A percentile compares a stretch with the other conserved stretches of the same genome.
phyloP scores from a whole-genome alignment of 2,329 filamentous ascomycete species.

The Aspergillus eucalypticola region DNA sequence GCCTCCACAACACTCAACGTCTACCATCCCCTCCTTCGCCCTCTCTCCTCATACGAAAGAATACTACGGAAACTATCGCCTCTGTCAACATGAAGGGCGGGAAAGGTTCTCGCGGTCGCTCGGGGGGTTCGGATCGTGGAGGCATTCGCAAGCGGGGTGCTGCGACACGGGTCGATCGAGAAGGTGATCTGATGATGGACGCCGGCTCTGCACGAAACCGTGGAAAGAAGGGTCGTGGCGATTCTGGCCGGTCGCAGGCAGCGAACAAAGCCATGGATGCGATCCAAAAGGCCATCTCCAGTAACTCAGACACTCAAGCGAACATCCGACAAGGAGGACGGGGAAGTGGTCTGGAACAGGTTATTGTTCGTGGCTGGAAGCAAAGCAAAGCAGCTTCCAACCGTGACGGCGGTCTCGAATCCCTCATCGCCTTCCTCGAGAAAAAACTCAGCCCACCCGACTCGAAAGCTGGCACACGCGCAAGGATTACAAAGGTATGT shows the following conservation, averaged over 20 bases:
- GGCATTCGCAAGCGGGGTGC: conserved; percentile 54
- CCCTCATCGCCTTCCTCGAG: conserved; percentile 68
- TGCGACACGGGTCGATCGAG: conserved; percentile 54
- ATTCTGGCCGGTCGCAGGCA: conserved; percentile 29
- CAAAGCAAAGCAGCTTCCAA: conserved; percentile 69
- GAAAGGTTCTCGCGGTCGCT: conserved; percentile 32
- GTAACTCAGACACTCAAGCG: conserved; percentile 34
- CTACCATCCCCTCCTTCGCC: background rate
- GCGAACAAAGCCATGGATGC: conserved; percentile 37
- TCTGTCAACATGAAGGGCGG: conserved; percentile 33
- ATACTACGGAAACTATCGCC: background rate
- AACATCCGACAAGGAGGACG: conserved; percentile 42
- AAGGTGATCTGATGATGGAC: conserved; percentile 65
- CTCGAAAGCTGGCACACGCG: conserved; percentile 51
- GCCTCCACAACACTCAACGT: conserved; percentile 9
- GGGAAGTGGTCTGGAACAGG: conserved; percentile 31
- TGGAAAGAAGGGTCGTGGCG: conserved; percentile 38
- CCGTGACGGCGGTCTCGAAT: conserved; percentile 65
- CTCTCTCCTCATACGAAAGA: background rate
- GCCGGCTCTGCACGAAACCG: conserved; percentile 39
- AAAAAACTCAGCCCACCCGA: conserved; percentile 63
- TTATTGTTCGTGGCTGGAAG: conserved; percentile 62
- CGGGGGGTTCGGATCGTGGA: conserved; percentile 42
- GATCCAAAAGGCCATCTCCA: conserved; percentile 40
- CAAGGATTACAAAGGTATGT: conserved; percentile 79